These are phyloP conservation scores for Podosphaera aphanis DNA, from an alignment of 2,329 filamentous ascomycete species.

Conservation along the genomic window DNA sequence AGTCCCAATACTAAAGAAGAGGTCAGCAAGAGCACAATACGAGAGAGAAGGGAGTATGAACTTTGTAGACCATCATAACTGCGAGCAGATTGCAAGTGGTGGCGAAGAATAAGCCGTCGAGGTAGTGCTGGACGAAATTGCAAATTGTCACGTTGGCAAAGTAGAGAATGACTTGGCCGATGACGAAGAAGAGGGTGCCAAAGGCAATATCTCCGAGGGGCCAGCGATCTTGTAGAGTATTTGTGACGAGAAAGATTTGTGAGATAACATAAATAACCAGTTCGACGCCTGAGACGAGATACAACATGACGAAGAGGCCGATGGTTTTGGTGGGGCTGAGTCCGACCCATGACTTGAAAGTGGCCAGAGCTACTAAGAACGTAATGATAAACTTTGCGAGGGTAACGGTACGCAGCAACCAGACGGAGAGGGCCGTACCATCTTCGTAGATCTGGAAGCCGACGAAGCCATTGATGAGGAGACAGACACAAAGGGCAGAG, in stretches of 20 bases:
- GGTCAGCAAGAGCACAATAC: constrained; percentile 2
- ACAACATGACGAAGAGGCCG: constrained; percentile 75
- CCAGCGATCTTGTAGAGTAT: constrained; percentile 88
- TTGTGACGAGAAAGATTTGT: constrained; percentile 69
- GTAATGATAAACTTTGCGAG: constrained; percentile 64
- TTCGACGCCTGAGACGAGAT: constrained; percentile 73
- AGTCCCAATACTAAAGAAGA: constrained; percentile 70
- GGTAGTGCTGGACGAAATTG: constrained; percentile 62
- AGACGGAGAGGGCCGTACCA: constrained; percentile 77
- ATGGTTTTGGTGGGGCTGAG: constrained; percentile 66
- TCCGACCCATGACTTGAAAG: constrained; percentile 80
- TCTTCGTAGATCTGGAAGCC: constrained; percentile 98
- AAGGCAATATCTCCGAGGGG: constrained; percentile 79
- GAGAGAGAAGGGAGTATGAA: constrained; percentile 16
- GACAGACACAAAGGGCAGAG: constrained; percentile 66
- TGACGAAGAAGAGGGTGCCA: constrained; percentile 73
- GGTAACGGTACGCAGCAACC: constrained; percentile 66
- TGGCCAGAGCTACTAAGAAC: constrained; percentile 70
- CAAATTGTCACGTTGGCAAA: constrained; percentile 74
- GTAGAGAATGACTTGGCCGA: constrained; percentile 82
- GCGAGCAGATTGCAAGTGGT: constrained; percentile 81
- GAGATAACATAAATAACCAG: constrained; percentile 66
- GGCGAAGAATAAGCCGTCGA: constrained; percentile 85
- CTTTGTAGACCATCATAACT: constrained; percentile 99
- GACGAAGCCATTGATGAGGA: constrained; percentile 93